These are phyloP conservation scores for Boletus eberwhitei DNA, from an alignment of 768 basidiomycete genomes.

Conservation along the genomic window DNA sequence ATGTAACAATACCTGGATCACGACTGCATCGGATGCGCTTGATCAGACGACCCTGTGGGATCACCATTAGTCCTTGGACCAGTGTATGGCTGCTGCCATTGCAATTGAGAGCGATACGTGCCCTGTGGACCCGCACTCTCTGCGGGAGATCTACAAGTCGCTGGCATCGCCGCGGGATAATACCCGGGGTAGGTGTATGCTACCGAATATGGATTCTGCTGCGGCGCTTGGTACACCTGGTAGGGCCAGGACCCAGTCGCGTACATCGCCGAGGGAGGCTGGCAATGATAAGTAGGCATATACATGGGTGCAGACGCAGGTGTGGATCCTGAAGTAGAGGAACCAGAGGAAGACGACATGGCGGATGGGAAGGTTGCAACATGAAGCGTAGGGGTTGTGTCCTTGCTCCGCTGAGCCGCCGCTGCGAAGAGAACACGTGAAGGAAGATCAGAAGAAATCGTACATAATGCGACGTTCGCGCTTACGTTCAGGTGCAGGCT, in stretches of 20 bases:
- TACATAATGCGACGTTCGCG: slow-evolving; percentile 1
- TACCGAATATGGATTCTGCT: slow-evolving; percentile 19
- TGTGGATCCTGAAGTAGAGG: slow-evolving; percentile 18
- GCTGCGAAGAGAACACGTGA: slow-evolving; percentile 11
- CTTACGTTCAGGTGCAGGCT: slow-evolving; percentile 50
- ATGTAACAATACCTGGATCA: slow-evolving; percentile 1
- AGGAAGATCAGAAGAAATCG: slow-evolving; percentile 7
- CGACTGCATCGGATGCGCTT: slow-evolving; percentile 9
- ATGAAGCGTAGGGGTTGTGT: slow-evolving; percentile 19
- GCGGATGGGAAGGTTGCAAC: slow-evolving; percentile 24
- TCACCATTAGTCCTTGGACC: slow-evolving; percentile 39
- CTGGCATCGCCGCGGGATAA: slow-evolving; percentile 17
- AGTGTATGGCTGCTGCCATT: slow-evolving; percentile 36
- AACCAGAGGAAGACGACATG: slow-evolving; percentile 16
- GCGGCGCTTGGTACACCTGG: slow-evolving; percentile 22
- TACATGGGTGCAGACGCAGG: slow-evolving; percentile 22
- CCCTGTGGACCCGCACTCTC: slow-evolving; percentile 21
- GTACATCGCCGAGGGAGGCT: slow-evolving; percentile 16
- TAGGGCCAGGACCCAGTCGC: slow-evolving; percentile 34
- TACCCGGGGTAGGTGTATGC: slow-evolving; percentile 22
- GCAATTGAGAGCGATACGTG: slow-evolving; percentile 26
- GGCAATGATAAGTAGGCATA: slow-evolving; percentile 20
- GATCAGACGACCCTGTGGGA: slow-evolving; percentile 25
- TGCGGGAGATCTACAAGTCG: slow-evolving; percentile 11
- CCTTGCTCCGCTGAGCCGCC: slow-evolving; percentile 11